Conservation (phyloP, 768 basidiomycete species). For the Postia placenta region DNA sequence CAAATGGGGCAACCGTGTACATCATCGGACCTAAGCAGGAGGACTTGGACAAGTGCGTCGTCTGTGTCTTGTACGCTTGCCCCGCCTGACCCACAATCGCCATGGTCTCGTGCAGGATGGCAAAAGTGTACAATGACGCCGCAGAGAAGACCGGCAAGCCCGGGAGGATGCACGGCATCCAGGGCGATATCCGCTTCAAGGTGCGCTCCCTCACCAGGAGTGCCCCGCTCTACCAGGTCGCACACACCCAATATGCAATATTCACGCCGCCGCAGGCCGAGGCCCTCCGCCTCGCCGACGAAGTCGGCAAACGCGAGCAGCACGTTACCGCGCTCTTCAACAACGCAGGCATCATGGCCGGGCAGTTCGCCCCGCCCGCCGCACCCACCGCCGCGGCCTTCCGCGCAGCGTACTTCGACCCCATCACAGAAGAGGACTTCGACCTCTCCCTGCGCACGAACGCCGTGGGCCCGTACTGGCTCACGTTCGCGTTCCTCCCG, state of each 20-base stretch:
- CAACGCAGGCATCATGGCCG: conserved; percentile 36
- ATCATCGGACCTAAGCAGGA: conserved; percentile 38
- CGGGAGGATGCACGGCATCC: conserved; percentile 35
- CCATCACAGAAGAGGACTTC: conserved; percentile 32
- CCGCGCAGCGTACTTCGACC: conserved; percentile 33
- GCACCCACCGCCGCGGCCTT: conserved; percentile 31
- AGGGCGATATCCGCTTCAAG: conserved; percentile 37
- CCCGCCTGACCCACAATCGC: no score
- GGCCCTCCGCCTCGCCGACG: conserved; percentile 35
- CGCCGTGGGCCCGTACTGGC: conserved; percentile 45
- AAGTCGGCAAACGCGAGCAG: conserved; percentile 31
- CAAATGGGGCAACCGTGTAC: conserved; percentile 44
- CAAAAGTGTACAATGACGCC: conserved; percentile 32
- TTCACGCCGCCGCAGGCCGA: conserved; percentile 36
- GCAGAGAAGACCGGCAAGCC: conserved; percentile 20
- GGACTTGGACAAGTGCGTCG: conserved; percentile 32
- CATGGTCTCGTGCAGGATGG: conserved; percentile 28
- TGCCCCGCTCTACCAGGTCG: no score
- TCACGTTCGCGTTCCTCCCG: conserved; percentile 51
- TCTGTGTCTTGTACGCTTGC: not conserved
- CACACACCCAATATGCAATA: not conserved
- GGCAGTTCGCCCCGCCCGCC: conserved; percentile 23
- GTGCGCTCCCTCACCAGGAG: no score
- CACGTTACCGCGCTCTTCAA: conserved; percentile 43
- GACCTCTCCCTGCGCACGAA: conserved; percentile 32